A percentile compares a stretch with the other conserved stretches of the same genome.
phyloP scores from a whole-genome alignment of 1,139 yeast species.

The Kodamaea alishanica region DNA sequence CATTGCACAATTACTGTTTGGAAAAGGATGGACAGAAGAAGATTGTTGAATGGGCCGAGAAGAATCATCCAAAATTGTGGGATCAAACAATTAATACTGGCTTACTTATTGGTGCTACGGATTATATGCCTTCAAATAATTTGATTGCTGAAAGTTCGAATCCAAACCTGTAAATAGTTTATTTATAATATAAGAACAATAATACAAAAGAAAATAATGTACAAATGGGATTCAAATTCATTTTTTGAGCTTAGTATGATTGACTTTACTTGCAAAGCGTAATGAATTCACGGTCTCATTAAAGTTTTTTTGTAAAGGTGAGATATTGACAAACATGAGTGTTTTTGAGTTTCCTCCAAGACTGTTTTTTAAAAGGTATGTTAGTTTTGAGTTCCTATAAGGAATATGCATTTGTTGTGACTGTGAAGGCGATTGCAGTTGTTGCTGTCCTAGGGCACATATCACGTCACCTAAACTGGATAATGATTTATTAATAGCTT shows the following conservation, averaged over 20 bases:
- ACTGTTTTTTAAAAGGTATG: slow-evolving; percentile 80
- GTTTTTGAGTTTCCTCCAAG: slow-evolving; percentile 86
- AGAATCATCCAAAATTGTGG: slow-evolving; percentile 48
- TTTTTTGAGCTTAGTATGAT: slow-evolving; percentile 42
- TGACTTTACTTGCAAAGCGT: slow-evolving; percentile 84
- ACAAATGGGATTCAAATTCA: slow-evolving; percentile 1
- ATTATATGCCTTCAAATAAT: slow-evolving; percentile 27
- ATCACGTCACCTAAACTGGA: slow-evolving; percentile 92
- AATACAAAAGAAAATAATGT: background rate
- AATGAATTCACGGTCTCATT: slow-evolving; percentile 81
- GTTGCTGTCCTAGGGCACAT: slow-evolving; percentile 53
- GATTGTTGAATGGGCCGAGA: slow-evolving; percentile 53
- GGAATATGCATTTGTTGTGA: slow-evolving; percentile 38
- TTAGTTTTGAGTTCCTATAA: slow-evolving; percentile 58
- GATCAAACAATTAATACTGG: slow-evolving; percentile 33
- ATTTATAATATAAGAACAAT: slow-evolving; percentile 2
- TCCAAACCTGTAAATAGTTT: slow-evolving; percentile 7
- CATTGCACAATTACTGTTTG: slow-evolving; percentile 61
- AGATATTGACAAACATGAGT: slow-evolving; percentile 87
- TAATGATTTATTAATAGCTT: slow-evolving; percentile 82
- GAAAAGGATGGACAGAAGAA: slow-evolving; percentile 43
- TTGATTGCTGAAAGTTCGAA: slow-evolving; percentile 14
- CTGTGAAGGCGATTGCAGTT: slow-evolving; percentile 31
- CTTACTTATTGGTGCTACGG: slow-evolving; percentile 34
- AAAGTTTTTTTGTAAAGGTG: slow-evolving; percentile 61